Evolutionary conservation across 805 yeast species (phyloP), one percentile per base, ranked within the genome.

Genomic region (Teunomyces lycoperdinae): DNA sequence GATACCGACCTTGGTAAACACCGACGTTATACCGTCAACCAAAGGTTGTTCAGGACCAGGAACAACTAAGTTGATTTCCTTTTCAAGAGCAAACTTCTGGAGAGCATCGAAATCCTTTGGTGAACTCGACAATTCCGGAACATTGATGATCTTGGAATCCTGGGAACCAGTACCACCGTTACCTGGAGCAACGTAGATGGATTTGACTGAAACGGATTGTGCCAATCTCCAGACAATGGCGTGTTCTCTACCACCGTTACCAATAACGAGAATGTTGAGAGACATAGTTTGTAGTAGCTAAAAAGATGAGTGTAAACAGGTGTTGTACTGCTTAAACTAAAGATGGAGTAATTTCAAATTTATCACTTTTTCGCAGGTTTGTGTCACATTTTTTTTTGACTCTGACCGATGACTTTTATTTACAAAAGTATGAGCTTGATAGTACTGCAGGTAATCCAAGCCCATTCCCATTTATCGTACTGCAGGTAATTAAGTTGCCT

Each of bases 11-110:
- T 80, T 81, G 52, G 80, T 72, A 76, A 94, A 90, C 46, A 73
- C 73, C 13, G 84, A 67, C 26, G 91, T 67, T 51, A 94, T 83
- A 44, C 99, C 99, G 61, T 94, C 97, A 29, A 95, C 97, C 52
- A 95, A 76, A 32, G 99, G 98, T 71, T 90, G 96, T 70, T 94
- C 99, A n/a, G 99, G 99, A 30, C 99, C 99, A 32, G 99, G 98
- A 39, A 94, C 76, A 4, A 89, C 98, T 48, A 94, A 74, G 44
- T 75, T 78, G 46, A 94, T 78, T 4, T 78, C 58, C 47, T 91
- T 73, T 27, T 79, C 79, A 11, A 75, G 63, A 5, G 97, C 96
- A 67, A 91, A 91, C 49, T 82, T 71, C 48, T 83, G 88, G 51
- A 94, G 77, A 29, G 72, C 69, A 1, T 76, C 77, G 58, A 94